A percentile compares a stretch with the other conserved stretches of the same genome.
These are phyloP conservation scores for Kernera saxatilis DNA, from an alignment of 345 rosid species.

Conservation along the genomic window DNA sequence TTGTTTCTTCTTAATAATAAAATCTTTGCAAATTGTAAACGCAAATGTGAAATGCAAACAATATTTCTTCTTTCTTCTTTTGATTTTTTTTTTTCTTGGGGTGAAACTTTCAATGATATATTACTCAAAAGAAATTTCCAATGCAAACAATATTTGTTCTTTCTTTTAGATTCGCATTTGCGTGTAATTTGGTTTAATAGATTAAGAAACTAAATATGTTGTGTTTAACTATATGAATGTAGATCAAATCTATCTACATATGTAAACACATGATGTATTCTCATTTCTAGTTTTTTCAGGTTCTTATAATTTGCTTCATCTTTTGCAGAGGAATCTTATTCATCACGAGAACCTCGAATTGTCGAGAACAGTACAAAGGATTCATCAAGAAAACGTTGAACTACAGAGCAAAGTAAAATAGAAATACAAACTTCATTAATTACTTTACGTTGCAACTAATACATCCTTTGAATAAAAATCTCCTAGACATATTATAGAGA, in stretches of 20 bases:
- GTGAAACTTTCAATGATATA: no score
- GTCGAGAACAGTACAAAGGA: constrained; percentile 40
- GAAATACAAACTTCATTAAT: background rate
- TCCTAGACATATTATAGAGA: background rate
- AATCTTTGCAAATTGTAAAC: background rate
- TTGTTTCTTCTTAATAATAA: background rate
- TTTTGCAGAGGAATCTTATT: constrained; percentile 43
- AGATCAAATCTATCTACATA: background rate
- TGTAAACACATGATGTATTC: background rate
- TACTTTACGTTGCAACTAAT: background rate
- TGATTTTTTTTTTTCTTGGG: background rate
- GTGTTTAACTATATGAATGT: background rate
- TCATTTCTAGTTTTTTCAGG: background rate
- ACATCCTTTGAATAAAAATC: background rate
- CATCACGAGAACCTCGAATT: constrained; percentile 56
- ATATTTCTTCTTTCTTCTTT: background rate
- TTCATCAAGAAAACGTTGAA: constrained; percentile 48
- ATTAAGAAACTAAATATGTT: background rate
- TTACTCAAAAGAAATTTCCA: no score
- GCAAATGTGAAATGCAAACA: background rate
- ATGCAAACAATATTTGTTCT: background rate
- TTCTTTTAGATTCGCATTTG: background rate
- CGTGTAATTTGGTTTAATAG: background rate
- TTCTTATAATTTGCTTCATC: background rate
- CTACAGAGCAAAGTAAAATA: constrained; percentile 49